phyloP scores from a whole-genome alignment of 2,329 filamentous ascomycete species.

The Fusarium incarnatum region DNA sequence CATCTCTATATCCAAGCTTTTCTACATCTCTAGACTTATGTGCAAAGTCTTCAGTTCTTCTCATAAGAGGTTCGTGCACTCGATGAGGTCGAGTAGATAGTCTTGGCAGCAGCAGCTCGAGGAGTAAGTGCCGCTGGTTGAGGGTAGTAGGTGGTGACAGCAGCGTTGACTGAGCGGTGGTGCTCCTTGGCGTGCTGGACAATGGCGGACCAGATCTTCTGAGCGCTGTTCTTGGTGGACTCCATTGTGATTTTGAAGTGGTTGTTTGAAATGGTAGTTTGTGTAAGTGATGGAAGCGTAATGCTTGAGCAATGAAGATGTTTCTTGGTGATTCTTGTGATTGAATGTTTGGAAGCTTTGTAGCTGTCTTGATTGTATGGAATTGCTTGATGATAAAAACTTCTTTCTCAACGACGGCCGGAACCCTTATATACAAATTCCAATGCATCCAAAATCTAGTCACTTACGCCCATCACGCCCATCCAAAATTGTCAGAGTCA shows the following conservation, averaged over 20 bases:
- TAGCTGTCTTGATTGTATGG: not conserved
- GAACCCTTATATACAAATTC: not conserved
- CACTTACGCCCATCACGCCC: not conserved
- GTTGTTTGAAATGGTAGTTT: not conserved
- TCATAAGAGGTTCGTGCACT: not conserved
- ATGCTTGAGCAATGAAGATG: not conserved
- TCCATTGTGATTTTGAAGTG: not conserved
- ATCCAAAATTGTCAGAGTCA: not conserved
- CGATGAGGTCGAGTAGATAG: not conserved
- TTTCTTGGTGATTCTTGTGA: not conserved
- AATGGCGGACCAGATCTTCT: not conserved
- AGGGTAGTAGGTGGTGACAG: slow-evolving; percentile 4
- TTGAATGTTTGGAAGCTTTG: not conserved
- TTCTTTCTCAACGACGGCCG: accelerated
- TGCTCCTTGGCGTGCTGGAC: slow-evolving; percentile 17
- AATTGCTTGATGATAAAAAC: not conserved
- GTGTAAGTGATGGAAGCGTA: not conserved
- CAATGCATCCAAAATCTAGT: not conserved
- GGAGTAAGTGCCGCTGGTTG: not conserved
- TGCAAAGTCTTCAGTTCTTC: not conserved
- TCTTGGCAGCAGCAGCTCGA: not conserved
- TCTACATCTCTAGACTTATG: not conserved
- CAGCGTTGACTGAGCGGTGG: slow-evolving; percentile 13
- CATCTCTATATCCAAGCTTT: not conserved
- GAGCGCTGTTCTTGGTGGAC: not conserved